Base-by-base conservation (phyloP, 1,139 yeast genomes). In the Candida anutae region DNA sequence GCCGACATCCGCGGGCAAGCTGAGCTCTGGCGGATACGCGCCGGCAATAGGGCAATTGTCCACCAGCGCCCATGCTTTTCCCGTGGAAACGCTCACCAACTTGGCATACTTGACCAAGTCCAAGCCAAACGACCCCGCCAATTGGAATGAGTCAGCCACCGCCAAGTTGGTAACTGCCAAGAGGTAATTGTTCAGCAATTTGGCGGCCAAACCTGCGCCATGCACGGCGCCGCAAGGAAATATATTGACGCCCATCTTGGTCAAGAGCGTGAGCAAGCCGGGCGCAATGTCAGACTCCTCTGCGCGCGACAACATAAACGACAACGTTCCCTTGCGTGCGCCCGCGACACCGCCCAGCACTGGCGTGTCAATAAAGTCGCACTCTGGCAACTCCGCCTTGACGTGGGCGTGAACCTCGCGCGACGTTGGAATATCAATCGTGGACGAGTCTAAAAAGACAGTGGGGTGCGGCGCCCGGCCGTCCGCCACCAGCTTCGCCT, bases 261-360 rank as follows among this genome's bases (percentile, higher is more conserved):
- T 44, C 36, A 74, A 55, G 19, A 67, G 47, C 6, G 32, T 36
- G 8, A 36, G 38, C 33, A 62, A 49, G 0, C 38, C 31, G 5
- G 61, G 56, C 1, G 54, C 33, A 13, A 62, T 46, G 14, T 49
- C 43, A 9, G 48, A 53, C 13, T 44, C 45, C 21, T 43, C 38
- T 6, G 50, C 47, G 31, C 66, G 44, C 3, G 77, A 73, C 19
- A 74, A 63, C 80, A 74, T 74, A 44, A 74, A 74, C 4, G 77
- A 67, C 23, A 74, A 56, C 0, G 77, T 64, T 1, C 60, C 79
- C 31, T 70, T 69, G 30, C 68, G 47, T 5, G 80, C 80, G 4
- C 80, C 80, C 1, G 68, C 67, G 2, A 69, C 74, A 13, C 80
- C 80, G 3, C 80, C 80, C 10, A 76, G 69, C 0, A 74, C 79